A percentile compares a stretch with the other conserved stretches of the same genome.
phyloP scores from a whole-genome alignment of 148 eudicot genomes.

The Tetragonia tetragonoides region DNA sequence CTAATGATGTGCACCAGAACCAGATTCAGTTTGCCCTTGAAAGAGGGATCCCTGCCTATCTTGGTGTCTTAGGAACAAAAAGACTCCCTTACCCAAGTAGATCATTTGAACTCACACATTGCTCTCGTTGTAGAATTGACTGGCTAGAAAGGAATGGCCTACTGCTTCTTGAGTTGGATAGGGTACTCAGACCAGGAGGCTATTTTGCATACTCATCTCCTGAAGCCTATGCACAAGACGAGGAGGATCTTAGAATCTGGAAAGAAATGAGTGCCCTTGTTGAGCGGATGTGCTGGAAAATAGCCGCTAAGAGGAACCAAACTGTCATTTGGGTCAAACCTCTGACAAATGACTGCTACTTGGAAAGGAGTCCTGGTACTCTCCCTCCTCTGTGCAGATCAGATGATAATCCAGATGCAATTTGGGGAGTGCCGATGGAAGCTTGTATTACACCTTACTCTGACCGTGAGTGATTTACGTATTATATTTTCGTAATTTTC shows the following conservation, averaged over 20 bases:
- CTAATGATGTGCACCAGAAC: conserved; percentile 51
- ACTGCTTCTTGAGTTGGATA: conserved; percentile 43
- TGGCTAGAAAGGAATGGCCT: conserved; percentile 49
- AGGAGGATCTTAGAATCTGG: conserved; percentile 46
- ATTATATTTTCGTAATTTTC: neutral
- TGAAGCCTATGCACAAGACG: conserved; percentile 50
- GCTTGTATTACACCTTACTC: conserved; percentile 48
- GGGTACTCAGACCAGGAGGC: conserved; percentile 51
- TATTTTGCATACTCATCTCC: conserved; percentile 51
- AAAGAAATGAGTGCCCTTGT: conserved; percentile 39
- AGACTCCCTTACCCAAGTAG: conserved; percentile 50
- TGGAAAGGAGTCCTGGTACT: conserved; percentile 36
- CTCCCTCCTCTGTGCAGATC: conserved; percentile 38
- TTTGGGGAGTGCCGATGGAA: conserved; percentile 39
- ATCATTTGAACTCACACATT: conserved; percentile 50
- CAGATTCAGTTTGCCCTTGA: conserved; percentile 50
- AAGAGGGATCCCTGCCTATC: conserved; percentile 49
- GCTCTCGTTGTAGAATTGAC: conserved; percentile 50
- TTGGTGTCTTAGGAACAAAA: conserved; percentile 46
- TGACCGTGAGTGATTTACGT: conserved; percentile 32
- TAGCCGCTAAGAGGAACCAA: conserved; percentile 44
- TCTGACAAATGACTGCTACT: conserved; percentile 43
- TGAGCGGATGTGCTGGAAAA: conserved; percentile 48
- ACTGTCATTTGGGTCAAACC: conserved; percentile 48
- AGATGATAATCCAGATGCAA: conserved; percentile 42